phyloP scores from a whole-genome alignment of 2,329 filamentous ascomycete genomes.

The Colletotrichum aenigma region DNA sequence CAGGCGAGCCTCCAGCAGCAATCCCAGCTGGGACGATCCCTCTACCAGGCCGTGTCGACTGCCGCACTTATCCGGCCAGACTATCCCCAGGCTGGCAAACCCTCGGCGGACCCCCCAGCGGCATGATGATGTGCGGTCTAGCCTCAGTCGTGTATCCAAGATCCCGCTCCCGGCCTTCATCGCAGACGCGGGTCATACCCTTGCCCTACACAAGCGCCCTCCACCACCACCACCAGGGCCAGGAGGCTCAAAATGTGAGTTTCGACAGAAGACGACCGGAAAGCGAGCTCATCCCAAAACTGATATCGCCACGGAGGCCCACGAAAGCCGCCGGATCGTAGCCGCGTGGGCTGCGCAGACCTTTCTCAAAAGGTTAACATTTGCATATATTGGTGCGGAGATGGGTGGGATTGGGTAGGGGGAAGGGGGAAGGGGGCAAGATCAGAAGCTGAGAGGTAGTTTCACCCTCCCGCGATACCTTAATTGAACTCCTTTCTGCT shows the following conservation, averaged over 20 bases:
- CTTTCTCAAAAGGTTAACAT: neutral
- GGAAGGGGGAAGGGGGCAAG: neutral
- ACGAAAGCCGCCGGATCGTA: neutral
- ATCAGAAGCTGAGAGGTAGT: neutral
- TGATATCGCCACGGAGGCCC: neutral
- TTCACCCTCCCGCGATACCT: constrained; percentile 5
- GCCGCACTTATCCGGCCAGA: neutral
- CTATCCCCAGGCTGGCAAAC: neutral
- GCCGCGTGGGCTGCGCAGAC: neutral
- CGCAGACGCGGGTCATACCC: neutral
- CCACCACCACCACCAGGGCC: neutral
- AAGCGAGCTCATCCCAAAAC: neutral
- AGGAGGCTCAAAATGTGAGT: constrained; percentile 12
- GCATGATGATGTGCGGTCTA: neutral
- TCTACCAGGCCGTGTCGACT: neutral
- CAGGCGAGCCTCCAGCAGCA: neutral
- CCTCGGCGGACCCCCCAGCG: neutral
- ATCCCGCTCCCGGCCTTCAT: neutral
- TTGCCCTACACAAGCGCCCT: neutral
- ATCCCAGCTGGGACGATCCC: neutral
- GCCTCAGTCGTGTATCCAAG: neutral
- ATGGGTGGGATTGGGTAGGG: neutral
- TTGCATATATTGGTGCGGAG: neutral
- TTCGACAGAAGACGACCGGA: neutral
- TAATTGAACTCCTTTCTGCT: neutral